phyloP scores from a whole-genome alignment of 805 yeast species.

The Torulaspora quercuum region DNA sequence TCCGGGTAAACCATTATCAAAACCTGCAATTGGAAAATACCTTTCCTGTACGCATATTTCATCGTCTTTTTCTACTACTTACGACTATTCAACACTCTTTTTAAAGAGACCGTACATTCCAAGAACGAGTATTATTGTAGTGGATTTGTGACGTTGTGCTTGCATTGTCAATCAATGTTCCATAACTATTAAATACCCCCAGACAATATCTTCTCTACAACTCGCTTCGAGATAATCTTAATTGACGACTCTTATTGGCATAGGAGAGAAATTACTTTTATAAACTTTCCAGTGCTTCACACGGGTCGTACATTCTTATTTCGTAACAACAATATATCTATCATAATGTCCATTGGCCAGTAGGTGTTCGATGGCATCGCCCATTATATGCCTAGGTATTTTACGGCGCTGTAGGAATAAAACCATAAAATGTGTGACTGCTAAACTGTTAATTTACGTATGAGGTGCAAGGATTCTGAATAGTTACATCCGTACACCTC shows the following conservation, averaged over 20 bases:
- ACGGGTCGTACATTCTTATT: slow-evolving; percentile 29
- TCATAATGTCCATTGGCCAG: too few species aligned
- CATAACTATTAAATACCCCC: slow-evolving; percentile 11
- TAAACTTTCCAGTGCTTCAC: slow-evolving; percentile 25
- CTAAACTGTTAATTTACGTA: too few species aligned
- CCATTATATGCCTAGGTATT: too few species aligned
- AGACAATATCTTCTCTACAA: slow-evolving; percentile 40
- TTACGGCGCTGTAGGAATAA: too few species aligned
- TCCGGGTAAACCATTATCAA: slow-evolving; percentile 1
- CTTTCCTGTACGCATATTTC: background rate
- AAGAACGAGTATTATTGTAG: slow-evolving; percentile 41
- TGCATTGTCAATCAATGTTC: too few species aligned
- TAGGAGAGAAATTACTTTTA: slow-evolving; percentile 9
- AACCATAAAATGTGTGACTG: too few species aligned
- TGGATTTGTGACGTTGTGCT: slow-evolving; percentile 30
- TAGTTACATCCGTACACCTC: too few species aligned
- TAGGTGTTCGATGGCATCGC: too few species aligned
- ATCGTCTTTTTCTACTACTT: background rate
- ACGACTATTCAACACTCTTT: too few species aligned
- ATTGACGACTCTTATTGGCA: slow-evolving; percentile 17
- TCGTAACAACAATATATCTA: too few species aligned
- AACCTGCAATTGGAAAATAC: too few species aligned
- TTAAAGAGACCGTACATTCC: slow-evolving; percentile 30
- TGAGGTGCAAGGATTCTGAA: too few species aligned
- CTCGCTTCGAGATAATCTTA: slow-evolving; percentile 35